Conservation (phyloP, 2,329 filamentous ascomycete species). For the Fusarium sulawesiense region DNA sequence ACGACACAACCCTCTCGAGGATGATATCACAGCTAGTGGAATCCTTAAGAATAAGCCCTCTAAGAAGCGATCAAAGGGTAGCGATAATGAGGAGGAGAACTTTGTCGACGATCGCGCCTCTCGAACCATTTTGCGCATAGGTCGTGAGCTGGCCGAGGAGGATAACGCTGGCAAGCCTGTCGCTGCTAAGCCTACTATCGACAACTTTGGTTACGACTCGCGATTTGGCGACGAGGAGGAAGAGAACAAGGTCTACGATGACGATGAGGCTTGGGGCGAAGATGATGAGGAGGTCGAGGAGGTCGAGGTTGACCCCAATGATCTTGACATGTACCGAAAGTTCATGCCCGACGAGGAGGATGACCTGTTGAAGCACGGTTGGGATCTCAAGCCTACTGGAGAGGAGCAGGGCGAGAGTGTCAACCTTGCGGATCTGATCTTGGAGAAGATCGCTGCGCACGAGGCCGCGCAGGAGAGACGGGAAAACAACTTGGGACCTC, state of each 20-base stretch:
- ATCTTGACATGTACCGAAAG: constrained; percentile 89
- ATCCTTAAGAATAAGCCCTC: constrained; percentile 79
- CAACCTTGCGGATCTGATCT: constrained; percentile 91
- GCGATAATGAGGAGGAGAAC: constrained; percentile 70
- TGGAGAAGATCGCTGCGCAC: constrained; percentile 92
- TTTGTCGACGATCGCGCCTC: constrained; percentile 92
- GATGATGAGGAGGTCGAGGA: constrained; percentile 79
- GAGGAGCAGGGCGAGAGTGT: constrained; percentile 67
- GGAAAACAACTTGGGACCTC: constrained; percentile 59
- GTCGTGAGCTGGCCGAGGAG: constrained; percentile 88
- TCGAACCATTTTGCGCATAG: constrained; percentile 87
- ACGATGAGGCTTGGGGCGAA: constrained; percentile 79
- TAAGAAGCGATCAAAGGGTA: constrained; percentile 74
- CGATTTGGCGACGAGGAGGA: constrained; percentile 72
- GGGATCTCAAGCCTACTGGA: constrained; percentile 59
- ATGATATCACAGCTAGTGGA: constrained; percentile 81
- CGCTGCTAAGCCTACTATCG: constrained; percentile 54
- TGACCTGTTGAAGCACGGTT: constrained; percentile 76
- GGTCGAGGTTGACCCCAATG: constrained; percentile 86
- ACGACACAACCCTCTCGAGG: constrained; percentile 90
- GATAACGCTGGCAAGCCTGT: constrained; percentile 62
- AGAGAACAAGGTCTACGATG: constrained; percentile 57
- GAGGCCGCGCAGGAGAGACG: constrained; percentile 73
- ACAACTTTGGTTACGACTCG: constrained; percentile 82
- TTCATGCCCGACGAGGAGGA: constrained; percentile 83